Conservation (phyloP, 2,329 filamentous ascomycete species). For the Botryotinia calthae region DNA sequence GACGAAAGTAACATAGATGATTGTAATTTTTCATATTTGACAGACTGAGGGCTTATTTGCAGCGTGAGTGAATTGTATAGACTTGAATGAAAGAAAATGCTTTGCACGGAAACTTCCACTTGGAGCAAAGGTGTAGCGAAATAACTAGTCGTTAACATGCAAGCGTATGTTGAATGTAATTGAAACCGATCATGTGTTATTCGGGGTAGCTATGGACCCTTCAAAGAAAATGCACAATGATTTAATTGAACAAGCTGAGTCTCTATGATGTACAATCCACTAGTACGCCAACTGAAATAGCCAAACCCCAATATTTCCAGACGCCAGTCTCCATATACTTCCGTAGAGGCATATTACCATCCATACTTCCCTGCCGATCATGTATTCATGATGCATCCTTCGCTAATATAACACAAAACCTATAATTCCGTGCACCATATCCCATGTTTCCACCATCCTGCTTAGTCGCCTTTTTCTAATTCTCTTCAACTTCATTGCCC, state of each 20-base stretch:
- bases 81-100: not conserved
- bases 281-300: not conserved
- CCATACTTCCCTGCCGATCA: not conserved
- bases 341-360: not conserved
- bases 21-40: not conserved
- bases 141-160: not conserved
- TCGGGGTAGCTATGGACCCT: not conserved
- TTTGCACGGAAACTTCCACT: not conserved
- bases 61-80: not conserved
- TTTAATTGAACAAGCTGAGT: not conserved
- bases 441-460: too few relatives aligned
- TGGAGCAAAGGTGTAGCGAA: not conserved
- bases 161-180: not conserved
- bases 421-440: not conserved
- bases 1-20: not conserved
- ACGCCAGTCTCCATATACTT: constrained; percentile 5
- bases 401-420: constrained; percentile 1
- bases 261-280: not conserved
- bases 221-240: not conserved
- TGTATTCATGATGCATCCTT: not conserved
- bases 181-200: not conserved
- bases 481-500: not conserved
- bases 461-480: not conserved
- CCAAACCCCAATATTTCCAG: not conserved
- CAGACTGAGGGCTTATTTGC: not conserved